Evolutionary conservation across 2,329 filamentous ascomycete genomes (phyloP).

Genomic region (Curvularia eragrostidis): DNA sequence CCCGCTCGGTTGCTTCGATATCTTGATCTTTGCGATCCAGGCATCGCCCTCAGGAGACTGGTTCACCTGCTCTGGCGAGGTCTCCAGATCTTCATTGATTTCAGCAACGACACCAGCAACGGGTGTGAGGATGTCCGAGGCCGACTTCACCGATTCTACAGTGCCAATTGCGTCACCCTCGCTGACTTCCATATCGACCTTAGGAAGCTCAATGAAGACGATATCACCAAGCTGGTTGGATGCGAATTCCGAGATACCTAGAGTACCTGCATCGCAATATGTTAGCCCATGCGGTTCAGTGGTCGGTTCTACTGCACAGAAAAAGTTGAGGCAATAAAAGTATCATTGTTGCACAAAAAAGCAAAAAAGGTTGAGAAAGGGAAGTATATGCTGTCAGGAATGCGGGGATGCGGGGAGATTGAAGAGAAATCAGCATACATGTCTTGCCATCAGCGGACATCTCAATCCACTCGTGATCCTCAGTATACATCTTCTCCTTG

Average conservation of each 20-base stretch:
- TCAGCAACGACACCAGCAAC: constrained; percentile 77
- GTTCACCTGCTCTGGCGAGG: constrained; percentile 88
- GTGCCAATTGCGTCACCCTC: constrained; percentile 88
- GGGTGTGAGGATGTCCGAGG: constrained; percentile 95
- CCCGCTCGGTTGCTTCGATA: constrained; percentile 68
- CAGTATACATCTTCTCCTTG: constrained; percentile 83
- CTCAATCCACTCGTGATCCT: constrained; percentile 98
- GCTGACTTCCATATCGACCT: constrained; percentile 69
- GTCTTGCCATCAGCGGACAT: constrained; percentile 81
- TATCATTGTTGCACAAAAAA: neutral
- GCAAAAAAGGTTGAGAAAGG: neutral
- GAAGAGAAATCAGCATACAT: constrained; percentile 57
- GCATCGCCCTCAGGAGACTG: constrained; percentile 86
- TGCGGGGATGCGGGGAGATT: constrained; percentile 13
- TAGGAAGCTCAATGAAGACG: constrained; percentile 94
- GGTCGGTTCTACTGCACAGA: neutral
- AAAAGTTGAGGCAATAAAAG: neutral
- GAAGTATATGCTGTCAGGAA: too few species aligned
- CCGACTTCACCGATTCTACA: constrained; percentile 97
- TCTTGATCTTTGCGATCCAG: constrained; percentile 90
- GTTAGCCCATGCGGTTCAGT: neutral
- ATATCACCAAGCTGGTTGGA: constrained; percentile 93
- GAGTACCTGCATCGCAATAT: constrained; percentile 57
- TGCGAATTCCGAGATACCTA: constrained; percentile 90
- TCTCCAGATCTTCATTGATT: constrained; percentile 77